A percentile compares a stretch with the other conserved stretches of the same genome.
These are phyloP conservation scores for Dendrothele bispora DNA, from an alignment of 768 basidiomycete genomes.

Conservation along the genomic window DNA sequence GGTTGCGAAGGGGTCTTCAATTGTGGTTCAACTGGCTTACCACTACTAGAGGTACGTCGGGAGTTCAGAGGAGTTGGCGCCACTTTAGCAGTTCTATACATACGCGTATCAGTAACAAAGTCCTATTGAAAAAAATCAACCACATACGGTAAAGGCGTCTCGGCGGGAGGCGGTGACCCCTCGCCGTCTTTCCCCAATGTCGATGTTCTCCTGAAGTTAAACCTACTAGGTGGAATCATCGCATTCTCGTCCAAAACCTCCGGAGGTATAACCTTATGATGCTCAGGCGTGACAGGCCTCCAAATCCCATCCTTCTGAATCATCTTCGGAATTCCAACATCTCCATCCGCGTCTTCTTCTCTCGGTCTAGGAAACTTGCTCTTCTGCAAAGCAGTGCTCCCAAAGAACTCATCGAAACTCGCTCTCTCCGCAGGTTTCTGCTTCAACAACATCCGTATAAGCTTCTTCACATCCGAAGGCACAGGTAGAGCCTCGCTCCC, in stretches of 20 bases:
- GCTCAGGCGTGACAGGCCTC: conserved; percentile 58
- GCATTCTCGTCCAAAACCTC: conserved; percentile 79
- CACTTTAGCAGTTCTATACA: background rate
- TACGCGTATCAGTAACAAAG: background rate
- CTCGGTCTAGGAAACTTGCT: conserved; percentile 71
- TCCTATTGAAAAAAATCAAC: background rate
- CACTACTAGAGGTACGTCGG: conserved; percentile 5
- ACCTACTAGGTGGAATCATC: conserved; percentile 82
- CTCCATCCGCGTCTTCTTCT: conserved; percentile 18
- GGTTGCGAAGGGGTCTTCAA: conserved; percentile 15
- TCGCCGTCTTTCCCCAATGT: conserved; percentile 11
- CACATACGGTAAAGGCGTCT: conserved; percentile 1
- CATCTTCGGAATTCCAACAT: background rate
- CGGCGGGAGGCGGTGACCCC: conserved; percentile 2
- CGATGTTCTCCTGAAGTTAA: conserved; percentile 58
- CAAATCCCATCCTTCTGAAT: conserved; percentile 33
- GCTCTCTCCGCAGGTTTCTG: conserved; percentile 83
- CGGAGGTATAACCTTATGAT: conserved; percentile 72
- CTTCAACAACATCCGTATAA: conserved; percentile 83
- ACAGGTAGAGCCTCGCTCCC: conserved; percentile 60
- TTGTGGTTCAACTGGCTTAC: conserved; percentile 1
- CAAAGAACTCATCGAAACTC: conserved; percentile 91
- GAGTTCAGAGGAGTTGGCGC: background rate
- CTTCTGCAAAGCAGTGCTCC: conserved; percentile 72
- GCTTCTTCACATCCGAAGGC: conserved; percentile 80